phyloP scores from a whole-genome alignment of 768 basidiomycete genomes.

The Russula dissimulans region DNA sequence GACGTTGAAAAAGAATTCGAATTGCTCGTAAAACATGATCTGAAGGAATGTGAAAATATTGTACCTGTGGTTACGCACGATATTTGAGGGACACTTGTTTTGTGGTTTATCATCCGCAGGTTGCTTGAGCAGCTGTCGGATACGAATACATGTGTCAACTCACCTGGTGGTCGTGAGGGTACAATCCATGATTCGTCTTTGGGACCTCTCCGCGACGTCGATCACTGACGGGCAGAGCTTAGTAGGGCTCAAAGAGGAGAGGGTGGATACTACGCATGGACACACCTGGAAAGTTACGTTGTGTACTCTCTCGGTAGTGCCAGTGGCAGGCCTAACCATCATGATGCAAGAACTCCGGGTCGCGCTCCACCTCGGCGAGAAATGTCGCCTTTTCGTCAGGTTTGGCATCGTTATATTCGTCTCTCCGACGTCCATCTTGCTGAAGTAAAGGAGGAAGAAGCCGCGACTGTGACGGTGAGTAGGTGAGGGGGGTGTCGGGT shows the following conservation, averaged over 20 bases:
- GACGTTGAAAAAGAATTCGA: constrained; percentile 99
- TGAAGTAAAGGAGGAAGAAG: not conserved
- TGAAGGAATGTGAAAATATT: constrained; percentile 95
- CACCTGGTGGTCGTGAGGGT: constrained; percentile 68
- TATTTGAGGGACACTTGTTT: constrained; percentile 78
- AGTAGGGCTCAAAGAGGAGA: not conserved
- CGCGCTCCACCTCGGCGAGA: constrained; percentile 23
- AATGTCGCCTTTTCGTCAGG: constrained; percentile 16
- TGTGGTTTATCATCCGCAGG: constrained; percentile 52
- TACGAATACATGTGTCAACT: not conserved
- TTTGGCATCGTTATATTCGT: constrained; percentile 9
- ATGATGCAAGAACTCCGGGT: constrained; percentile 32
- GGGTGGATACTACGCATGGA: not conserved
- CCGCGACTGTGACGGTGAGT: not conserved
- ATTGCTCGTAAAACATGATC: constrained; percentile 95
- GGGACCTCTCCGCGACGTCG: constrained; percentile 22
- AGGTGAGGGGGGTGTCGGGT: not conserved
- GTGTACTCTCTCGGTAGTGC: not conserved
- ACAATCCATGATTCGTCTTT: constrained; percentile 73
- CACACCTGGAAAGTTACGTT: constrained; percentile 23
- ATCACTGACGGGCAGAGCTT: constrained; percentile 23
- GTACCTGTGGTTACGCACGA: constrained; percentile 97
- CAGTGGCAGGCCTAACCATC: constrained; percentile 25
- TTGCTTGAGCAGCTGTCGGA: not conserved
- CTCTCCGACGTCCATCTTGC: constrained; percentile 11